Evolutionary conservation across 768 basidiomycete genomes (phyloP).

Genomic region (Boletus tylopilopsis): DNA sequence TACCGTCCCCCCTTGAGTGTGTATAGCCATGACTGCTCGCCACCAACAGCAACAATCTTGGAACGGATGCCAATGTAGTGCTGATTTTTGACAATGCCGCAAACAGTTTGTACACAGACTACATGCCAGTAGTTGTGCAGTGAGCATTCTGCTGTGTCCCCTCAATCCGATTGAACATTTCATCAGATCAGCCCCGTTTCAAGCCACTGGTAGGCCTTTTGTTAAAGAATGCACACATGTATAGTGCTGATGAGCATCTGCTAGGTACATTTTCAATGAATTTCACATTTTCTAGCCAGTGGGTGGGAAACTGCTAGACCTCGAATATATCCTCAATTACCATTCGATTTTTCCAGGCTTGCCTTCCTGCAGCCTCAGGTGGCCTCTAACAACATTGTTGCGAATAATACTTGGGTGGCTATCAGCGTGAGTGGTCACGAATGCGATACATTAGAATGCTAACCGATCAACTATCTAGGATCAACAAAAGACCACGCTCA

Average conservation of each 20-base stretch:
- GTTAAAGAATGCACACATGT: not conserved
- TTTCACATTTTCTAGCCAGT: not conserved
- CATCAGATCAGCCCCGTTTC: not conserved
- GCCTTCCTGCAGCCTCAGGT: not conserved
- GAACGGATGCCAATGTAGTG: not conserved
- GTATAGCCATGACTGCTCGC: no score
- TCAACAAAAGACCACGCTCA: no score
- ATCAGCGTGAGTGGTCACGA: not conserved
- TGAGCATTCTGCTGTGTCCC: not conserved
- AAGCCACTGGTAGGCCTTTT: not conserved
- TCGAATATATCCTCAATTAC: not conserved
- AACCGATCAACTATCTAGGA: no score
- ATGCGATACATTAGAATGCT: no score
- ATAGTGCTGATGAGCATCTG: not conserved
- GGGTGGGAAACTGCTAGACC: not conserved
- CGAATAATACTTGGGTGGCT: no score
- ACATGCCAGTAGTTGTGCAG: not conserved
- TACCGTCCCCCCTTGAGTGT: no score
- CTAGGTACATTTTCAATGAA: no score
- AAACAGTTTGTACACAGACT: not conserved
- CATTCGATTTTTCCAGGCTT: not conserved
- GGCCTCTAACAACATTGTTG: not conserved
- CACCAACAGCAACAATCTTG: no score
- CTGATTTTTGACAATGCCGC: not conserved
- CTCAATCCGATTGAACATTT: not conserved